phyloP scores from a whole-genome alignment of 345 rosid genomes.

The Viola odorata region DNA sequence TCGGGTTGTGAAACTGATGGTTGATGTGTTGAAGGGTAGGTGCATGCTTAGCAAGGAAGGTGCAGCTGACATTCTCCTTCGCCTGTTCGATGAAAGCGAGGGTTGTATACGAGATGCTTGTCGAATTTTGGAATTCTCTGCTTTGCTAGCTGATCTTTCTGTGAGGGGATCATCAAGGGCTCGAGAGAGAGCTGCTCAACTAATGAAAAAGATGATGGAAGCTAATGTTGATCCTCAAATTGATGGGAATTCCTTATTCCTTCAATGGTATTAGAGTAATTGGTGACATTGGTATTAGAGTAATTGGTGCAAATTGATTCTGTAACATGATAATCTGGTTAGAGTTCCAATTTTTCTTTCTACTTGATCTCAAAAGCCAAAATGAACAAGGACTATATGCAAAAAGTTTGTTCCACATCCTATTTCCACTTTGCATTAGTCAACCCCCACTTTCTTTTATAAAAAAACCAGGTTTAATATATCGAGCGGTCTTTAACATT shows the following conservation, averaged over 20 bases:
- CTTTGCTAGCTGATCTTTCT: conserved; percentile 43
- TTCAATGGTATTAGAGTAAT: conserved; percentile 9
- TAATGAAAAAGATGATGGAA: conserved; percentile 46
- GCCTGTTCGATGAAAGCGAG: conserved; percentile 53
- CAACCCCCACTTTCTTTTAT: too few species aligned
- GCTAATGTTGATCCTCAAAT: conserved; percentile 12
- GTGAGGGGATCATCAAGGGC: conserved; percentile 47
- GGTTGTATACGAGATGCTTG: conserved; percentile 39
- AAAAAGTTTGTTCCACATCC: too few species aligned
- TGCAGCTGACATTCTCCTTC: conserved; percentile 46
- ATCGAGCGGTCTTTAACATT: too few species aligned
- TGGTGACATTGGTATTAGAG: not conserved
- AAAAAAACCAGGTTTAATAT: too few species aligned
- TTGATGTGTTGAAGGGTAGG: conserved; percentile 39
- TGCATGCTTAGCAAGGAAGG: conserved; percentile 62
- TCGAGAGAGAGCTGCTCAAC: conserved; percentile 39
- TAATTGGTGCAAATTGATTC: too few species aligned
- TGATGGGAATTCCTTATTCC: conserved; percentile 20
- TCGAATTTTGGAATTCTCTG: conserved; percentile 31
- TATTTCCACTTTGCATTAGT: too few species aligned
- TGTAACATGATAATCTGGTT: too few species aligned
- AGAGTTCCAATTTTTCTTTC: too few species aligned
- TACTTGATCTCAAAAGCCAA: too few species aligned
- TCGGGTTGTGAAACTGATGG: conserved; percentile 37
- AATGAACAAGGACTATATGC: too few species aligned